These are phyloP conservation scores for Pseudogymnoascus sp. DNA, from an alignment of 2,329 filamentous ascomycete species.

Conservation along the genomic window DNA sequence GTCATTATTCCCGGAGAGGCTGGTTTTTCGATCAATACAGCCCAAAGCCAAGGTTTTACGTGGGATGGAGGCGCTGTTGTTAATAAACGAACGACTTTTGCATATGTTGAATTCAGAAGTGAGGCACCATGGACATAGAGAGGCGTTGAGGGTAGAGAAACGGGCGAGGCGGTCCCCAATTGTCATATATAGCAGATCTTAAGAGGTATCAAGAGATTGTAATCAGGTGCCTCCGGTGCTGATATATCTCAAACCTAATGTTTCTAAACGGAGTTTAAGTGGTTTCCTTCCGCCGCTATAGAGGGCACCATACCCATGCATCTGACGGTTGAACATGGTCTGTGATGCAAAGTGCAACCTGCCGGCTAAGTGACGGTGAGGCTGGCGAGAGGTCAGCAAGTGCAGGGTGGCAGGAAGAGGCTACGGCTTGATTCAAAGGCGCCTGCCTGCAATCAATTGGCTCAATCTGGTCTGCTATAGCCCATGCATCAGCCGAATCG, in stretches of 20 bases:
- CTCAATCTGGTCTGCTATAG: background rate
- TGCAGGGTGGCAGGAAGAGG: background rate
- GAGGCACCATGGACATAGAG: background rate
- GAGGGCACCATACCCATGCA: background rate
- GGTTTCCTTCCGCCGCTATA: conserved; percentile 7
- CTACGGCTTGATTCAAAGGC: background rate
- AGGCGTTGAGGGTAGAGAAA: background rate
- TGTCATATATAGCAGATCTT: conserved; percentile 7
- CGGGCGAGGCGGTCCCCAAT: background rate
- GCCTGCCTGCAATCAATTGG: conserved; percentile 5
- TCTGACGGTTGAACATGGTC: conserved; percentile 6
- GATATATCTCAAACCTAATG: conserved; percentile 22
- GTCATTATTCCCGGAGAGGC: background rate
- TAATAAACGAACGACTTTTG: background rate
- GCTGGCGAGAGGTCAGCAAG: conserved; percentile 2
- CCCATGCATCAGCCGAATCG: conserved; percentile 5
- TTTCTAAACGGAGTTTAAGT: conserved; percentile 17
- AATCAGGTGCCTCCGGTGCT: conserved; percentile 22
- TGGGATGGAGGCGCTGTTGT: background rate
- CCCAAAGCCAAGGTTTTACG: background rate
- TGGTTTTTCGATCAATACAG: background rate
- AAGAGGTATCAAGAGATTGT: conserved; percentile 6
- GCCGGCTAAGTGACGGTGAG: conserved; percentile 7
- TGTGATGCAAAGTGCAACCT: conserved; percentile 4
- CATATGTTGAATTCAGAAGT: conserved; percentile 3